Evolutionary conservation across 768 basidiomycete genomes (phyloP).

Genomic region (Lyophyllum atratum): DNA sequence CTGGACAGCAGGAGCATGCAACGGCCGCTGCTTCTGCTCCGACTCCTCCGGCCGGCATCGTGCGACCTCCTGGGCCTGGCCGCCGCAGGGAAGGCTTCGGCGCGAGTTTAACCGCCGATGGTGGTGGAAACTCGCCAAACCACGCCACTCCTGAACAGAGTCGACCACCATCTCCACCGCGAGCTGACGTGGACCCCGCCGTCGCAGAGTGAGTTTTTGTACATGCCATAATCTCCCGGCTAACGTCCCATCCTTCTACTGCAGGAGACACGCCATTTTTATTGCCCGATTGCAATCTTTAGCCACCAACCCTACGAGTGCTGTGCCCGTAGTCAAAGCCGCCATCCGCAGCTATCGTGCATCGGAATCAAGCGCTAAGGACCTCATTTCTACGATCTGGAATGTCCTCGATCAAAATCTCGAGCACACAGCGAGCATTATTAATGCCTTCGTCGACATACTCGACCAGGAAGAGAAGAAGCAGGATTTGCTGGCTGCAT

Average conservation of each 20-base stretch:
- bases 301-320: slow-evolving; percentile 57
- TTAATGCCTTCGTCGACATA: slow-evolving; percentile 75
- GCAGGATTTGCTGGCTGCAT: slow-evolving; percentile 67
- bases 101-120: slow-evolving; percentile 49
- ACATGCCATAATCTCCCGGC: background rate
- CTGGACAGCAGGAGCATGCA: slow-evolving; percentile 12
- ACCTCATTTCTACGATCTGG: slow-evolving; percentile 89
- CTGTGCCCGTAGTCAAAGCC: slow-evolving; percentile 65
- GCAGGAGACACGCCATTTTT: slow-evolving; percentile 69
- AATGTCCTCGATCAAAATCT: slow-evolving; percentile 57
- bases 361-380: slow-evolving; percentile 78
- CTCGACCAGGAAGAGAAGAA: slow-evolving; percentile 84
- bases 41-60: slow-evolving; percentile 6
- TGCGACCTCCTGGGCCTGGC: slow-evolving; percentile 30
- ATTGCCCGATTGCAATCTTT: slow-evolving; percentile 61
- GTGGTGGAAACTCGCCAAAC: slow-evolving; percentile 16
- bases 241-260: background rate
- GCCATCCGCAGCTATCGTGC: slow-evolving; percentile 78
- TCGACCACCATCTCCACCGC: slow-evolving; percentile 41
- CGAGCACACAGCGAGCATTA: slow-evolving; percentile 74
- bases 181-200: slow-evolving; percentile 53
- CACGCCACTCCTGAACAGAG: slow-evolving; percentile 26
- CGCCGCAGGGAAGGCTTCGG: slow-evolving; percentile 68
- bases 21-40: slow-evolving; percentile 11
- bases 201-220: slow-evolving; percentile 48